Evolutionary conservation across 257 asterid species (phyloP).

Genomic region (Forsythia suspensa): DNA sequence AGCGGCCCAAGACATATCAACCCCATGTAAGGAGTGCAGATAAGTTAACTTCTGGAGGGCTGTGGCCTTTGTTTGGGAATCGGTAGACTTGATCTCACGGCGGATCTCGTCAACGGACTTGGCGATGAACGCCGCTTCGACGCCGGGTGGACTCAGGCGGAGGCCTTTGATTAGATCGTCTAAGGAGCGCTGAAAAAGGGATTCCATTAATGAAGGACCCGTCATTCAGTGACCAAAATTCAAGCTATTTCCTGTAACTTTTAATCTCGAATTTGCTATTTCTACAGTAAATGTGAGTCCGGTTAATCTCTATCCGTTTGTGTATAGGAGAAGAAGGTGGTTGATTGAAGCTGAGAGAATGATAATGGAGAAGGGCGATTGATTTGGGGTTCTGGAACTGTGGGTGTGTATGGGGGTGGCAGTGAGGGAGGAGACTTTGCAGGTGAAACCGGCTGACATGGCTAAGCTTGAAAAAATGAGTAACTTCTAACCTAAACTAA

Average conservation of each 20-base stretch:
- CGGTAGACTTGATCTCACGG: constrained; percentile 86
- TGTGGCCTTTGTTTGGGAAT: constrained; percentile 62
- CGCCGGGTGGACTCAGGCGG: constrained; percentile 50
- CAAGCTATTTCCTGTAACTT: neutral
- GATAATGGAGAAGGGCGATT: neutral
- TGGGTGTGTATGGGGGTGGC: neutral
- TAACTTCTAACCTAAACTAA: too few species aligned
- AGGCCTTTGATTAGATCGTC: constrained; percentile 79
- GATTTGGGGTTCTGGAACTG: neutral
- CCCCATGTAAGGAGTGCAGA: constrained; percentile 76
- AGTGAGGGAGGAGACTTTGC: neutral
- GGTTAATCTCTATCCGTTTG: neutral
- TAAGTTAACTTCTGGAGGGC: constrained; percentile 83
- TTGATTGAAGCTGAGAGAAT: neutral
- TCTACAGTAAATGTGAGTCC: neutral
- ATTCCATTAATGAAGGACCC: constrained; percentile 78
- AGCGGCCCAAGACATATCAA: constrained; percentile 83
- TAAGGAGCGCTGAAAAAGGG: constrained; percentile 79
- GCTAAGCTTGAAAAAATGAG: neutral
- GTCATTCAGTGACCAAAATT: constrained; percentile 32
- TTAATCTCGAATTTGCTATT: neutral
- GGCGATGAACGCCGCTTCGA: constrained; percentile 52
- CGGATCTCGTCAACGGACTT: constrained; percentile 80
- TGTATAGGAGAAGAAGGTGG: neutral
- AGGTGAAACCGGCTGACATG: neutral